Conservation (phyloP, 2,329 filamentous ascomycete species). For the Aspergillus sp. region DNA sequence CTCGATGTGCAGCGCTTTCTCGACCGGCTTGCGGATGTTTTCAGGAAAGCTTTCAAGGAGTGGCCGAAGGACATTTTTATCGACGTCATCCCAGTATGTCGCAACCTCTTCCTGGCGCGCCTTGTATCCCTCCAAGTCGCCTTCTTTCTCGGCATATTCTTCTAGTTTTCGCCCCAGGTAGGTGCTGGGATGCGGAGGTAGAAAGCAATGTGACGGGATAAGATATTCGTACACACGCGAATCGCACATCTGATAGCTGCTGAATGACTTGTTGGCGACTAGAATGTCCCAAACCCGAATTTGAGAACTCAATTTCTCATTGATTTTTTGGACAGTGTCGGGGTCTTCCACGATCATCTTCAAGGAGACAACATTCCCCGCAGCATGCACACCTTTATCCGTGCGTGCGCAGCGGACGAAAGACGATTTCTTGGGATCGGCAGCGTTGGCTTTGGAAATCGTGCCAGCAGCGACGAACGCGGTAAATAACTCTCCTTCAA, state of each 20-base stretch:
- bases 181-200: slow-evolving; percentile 87
- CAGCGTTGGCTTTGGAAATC: slow-evolving; percentile 94
- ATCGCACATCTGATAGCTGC: slow-evolving; percentile 91
- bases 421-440: slow-evolving; percentile 94
- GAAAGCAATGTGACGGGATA: slow-evolving; percentile 86
- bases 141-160: slow-evolving; percentile 72
- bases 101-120: slow-evolving; percentile 73
- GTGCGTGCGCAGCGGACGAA: slow-evolving; percentile 92
- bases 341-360: slow-evolving; percentile 94
- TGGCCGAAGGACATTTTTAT: slow-evolving; percentile 76
- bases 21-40: slow-evolving; percentile 39
- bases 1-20: slow-evolving; percentile 39
- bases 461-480: slow-evolving; percentile 89
- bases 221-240: slow-evolving; percentile 97
- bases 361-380: slow-evolving; percentile 89
- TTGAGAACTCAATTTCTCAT: slow-evolving; percentile 77
- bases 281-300: slow-evolving; percentile 95
- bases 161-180: slow-evolving; percentile 80
- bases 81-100: slow-evolving; percentile 78
- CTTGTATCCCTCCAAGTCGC: slow-evolving; percentile 67
- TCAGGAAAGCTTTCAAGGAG: slow-evolving; percentile 51
- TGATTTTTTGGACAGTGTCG: slow-evolving; percentile 87
- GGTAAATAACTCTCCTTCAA: slow-evolving; percentile 91
- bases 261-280: slow-evolving; percentile 85
- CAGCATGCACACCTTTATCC: slow-evolving; percentile 95